A percentile compares a stretch with the other conserved stretches of the same genome.
Conservation (phyloP, 805 yeast genomes). For the Priceomyces haplophilus region DNA sequence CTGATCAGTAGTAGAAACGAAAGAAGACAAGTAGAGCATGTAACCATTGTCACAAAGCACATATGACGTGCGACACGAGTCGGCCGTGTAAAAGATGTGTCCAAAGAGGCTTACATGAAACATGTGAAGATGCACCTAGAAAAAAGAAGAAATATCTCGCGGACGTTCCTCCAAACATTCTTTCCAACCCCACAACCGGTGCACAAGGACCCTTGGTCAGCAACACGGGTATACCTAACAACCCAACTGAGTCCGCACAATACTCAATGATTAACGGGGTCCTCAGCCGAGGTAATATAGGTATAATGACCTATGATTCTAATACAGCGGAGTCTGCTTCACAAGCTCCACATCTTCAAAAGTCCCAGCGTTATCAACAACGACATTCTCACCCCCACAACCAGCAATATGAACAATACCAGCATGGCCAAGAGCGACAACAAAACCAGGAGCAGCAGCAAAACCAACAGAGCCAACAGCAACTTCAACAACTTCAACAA, state of each 20-base stretch:
- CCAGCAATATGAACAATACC: conserved; percentile 1
- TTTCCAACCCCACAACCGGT: conserved; percentile 4
- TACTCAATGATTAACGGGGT: neutral
- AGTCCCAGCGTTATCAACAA: neutral
- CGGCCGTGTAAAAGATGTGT: conserved; percentile 84
- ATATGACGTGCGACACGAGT: conserved; percentile 83
- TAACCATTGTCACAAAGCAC: conserved; percentile 84
- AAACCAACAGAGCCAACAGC: neutral
- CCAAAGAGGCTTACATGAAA: conserved; percentile 57
- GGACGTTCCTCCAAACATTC: conserved; percentile 46
- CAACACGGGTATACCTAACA: neutral
- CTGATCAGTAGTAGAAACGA: conserved; percentile 22
- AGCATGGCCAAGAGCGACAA: neutral
- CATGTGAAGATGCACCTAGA: conserved; percentile 88
- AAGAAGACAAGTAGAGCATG: conserved; percentile 86
- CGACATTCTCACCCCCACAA: conserved; percentile 3
- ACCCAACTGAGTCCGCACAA: neutral
- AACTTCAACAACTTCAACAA: neutral
- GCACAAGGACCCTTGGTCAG: neutral
- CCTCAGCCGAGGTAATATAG: neutral
- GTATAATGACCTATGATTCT: conserved; percentile 2
- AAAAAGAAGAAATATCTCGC: conserved; percentile 77
- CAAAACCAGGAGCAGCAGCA: conserved; percentile 1
- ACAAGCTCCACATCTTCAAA: conserved; percentile 1
- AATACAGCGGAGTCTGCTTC: neutral